These are phyloP conservation scores for Ceratocystis lukuohia DNA, from an alignment of 2,329 filamentous ascomycete genomes.

Conservation along the genomic window DNA sequence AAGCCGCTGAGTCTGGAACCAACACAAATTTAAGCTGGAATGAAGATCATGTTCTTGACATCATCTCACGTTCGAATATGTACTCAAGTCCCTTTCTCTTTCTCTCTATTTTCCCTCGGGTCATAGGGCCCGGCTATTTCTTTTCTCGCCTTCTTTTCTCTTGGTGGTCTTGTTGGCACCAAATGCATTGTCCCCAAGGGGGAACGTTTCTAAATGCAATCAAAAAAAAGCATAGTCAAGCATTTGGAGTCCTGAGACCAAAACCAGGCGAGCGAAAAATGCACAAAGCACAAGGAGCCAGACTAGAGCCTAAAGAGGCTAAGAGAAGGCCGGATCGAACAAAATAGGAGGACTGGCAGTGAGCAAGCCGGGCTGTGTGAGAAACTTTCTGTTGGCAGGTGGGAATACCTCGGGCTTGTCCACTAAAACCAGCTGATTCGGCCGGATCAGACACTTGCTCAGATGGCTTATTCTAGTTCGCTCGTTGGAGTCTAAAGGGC, in stretches of 20 bases:
- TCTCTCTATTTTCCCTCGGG: not conserved
- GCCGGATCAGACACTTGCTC: not conserved
- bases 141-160: not conserved
- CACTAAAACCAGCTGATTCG: not conserved
- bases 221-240: not conserved
- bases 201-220: not conserved
- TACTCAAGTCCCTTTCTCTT: not conserved
- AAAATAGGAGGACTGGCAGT: not conserved
- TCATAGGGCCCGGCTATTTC: not conserved
- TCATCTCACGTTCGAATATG: not conserved
- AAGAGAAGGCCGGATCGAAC: not conserved
- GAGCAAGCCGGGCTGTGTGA: not conserved
- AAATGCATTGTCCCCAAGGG: not conserved
- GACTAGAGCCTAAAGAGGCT: slow-evolving; percentile 1
- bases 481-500: not conserved
- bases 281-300: not conserved
- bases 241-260: not conserved
- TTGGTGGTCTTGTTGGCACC: not conserved
- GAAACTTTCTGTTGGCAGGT: not conserved
- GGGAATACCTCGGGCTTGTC: not conserved
- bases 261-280: not conserved
- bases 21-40: no score
- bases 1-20: not conserved
- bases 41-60: not conserved
- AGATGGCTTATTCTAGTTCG: not conserved